Evolutionary conservation across 2,329 filamentous ascomycete genomes (phyloP).

Genomic region (Epichloe sp.): DNA sequence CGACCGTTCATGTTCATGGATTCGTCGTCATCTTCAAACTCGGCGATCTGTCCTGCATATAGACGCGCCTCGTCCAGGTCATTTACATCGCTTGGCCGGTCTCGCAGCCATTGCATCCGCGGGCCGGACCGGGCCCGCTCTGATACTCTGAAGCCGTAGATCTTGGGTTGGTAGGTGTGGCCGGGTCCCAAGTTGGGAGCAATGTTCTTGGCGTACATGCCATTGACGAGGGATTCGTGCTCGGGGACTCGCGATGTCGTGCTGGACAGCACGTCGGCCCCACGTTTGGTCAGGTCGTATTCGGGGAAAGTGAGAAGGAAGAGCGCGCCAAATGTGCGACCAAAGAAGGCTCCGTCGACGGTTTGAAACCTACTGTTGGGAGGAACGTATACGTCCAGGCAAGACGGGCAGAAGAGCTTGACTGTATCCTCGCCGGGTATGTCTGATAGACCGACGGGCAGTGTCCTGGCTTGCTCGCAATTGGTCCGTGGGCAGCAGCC

Average conservation of each 20-base stretch:
- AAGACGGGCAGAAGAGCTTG: conserved; percentile 95
- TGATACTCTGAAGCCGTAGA: conserved; percentile 92
- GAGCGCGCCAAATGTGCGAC: conserved; percentile 88
- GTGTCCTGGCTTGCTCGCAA: conserved; percentile 78
- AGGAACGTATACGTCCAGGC: conserved; percentile 91
- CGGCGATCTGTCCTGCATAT: conserved; percentile 38
- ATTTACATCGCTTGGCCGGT: conserved; percentile 64
- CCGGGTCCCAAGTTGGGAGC: conserved; percentile 71
- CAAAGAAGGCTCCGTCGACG: conserved; percentile 96
- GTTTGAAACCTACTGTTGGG: conserved; percentile 96
- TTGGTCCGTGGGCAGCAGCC: conserved; percentile 89
- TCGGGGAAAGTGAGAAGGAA: conserved; percentile 99
- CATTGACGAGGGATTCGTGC: conserved; percentile 57
- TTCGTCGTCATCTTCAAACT: conserved; percentile 48
- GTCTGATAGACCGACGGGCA: conserved; percentile 88
- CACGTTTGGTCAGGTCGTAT: conserved; percentile 70
- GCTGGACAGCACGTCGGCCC: conserved; percentile 41
- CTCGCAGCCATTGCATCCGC: conserved; percentile 91
- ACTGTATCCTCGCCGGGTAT: conserved; percentile 94
- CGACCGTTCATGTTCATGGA: conserved; percentile 30
- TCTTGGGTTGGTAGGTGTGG: conserved; percentile 85
- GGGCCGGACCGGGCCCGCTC: conserved; percentile 83
- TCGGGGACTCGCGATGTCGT: conserved; percentile 20
- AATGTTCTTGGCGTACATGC: conserved; percentile 74
- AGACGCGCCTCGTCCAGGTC: conserved; percentile 69